Evolutionary conservation across 768 basidiomycete species (phyloP).

Genomic region (Lentinula edodes): DNA sequence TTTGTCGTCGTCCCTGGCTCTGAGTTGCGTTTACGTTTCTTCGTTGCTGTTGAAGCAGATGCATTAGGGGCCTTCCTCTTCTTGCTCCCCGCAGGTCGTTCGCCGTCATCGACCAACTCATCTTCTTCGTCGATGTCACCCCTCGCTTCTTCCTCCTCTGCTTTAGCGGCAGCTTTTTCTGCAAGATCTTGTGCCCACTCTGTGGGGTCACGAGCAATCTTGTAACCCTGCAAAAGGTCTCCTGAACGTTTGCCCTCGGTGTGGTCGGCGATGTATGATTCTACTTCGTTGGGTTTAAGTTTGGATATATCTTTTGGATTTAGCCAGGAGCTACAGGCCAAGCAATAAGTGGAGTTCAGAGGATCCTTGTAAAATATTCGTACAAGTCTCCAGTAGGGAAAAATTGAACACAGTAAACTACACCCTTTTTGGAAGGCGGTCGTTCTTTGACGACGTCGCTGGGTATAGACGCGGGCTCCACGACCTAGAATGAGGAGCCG

Average conservation of each 20-base stretch:
- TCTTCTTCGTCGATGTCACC: slow-evolving; percentile 44
- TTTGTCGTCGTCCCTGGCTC: slow-evolving; percentile 38
- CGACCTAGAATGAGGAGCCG: slow-evolving; percentile 48
- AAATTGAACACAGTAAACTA: slow-evolving; percentile 70
- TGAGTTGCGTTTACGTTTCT: slow-evolving; percentile 58
- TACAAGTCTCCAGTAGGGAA: slow-evolving; percentile 95
- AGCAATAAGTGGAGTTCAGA: not conserved
- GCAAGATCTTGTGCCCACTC: slow-evolving; percentile 44
- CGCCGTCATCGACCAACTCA: slow-evolving; percentile 36
- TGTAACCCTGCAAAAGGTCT: slow-evolving; percentile 73
- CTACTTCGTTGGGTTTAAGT: slow-evolving; percentile 76
- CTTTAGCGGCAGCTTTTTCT: slow-evolving; percentile 26
- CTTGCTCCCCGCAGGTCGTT: not conserved
- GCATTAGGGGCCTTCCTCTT: slow-evolving; percentile 13
- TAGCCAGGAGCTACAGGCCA: slow-evolving; percentile 69
- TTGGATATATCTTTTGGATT: slow-evolving; percentile 75
- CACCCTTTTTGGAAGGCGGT: slow-evolving; percentile 66
- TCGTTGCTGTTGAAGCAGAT: slow-evolving; percentile 15
- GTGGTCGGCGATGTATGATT: slow-evolving; percentile 73
- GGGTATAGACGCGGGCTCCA: slow-evolving; percentile 67
- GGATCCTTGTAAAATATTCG: slow-evolving; percentile 26
- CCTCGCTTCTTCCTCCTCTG: slow-evolving; percentile 24
- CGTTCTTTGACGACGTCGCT: slow-evolving; percentile 59
- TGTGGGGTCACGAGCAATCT: slow-evolving; percentile 58
- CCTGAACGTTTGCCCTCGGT: slow-evolving; percentile 56